A percentile compares a stretch with the other conserved stretches of the same genome.
phyloP scores from a whole-genome alignment of 1,139 yeast species.

The Sugiyamaella novakii region DNA sequence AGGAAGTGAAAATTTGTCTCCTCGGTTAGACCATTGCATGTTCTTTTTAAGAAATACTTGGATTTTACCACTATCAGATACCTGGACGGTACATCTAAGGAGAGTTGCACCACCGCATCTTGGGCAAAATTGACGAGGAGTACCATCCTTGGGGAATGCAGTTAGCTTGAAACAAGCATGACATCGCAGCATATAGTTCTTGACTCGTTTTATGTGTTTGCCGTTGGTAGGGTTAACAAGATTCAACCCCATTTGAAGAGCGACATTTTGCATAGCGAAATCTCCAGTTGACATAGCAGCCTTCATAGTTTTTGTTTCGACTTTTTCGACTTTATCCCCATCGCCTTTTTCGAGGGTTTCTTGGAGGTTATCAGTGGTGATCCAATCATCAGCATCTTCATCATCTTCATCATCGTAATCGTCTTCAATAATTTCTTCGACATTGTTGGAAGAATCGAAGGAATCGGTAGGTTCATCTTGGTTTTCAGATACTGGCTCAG shows the following conservation, averaged over 20 bases:
- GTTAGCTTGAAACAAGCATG: conserved; percentile 91
- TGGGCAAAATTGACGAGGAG: conserved; percentile 89
- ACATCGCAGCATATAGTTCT: conserved; percentile 93
- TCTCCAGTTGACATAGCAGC: conserved; percentile 94
- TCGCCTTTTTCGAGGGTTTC: conserved; percentile 69
- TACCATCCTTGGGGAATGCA: conserved; percentile 75
- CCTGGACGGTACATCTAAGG: conserved; percentile 85
- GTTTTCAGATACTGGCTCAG: conserved; percentile 24
- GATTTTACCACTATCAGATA: conserved; percentile 76
- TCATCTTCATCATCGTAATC: conserved; percentile 65
- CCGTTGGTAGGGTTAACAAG: conserved; percentile 87
- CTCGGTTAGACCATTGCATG: conserved; percentile 93
- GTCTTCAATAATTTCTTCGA: conserved; percentile 53
- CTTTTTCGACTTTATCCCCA: conserved; percentile 45
- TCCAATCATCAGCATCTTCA: conserved; percentile 91
- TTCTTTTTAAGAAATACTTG: conserved; percentile 90
- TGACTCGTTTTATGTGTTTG: conserved; percentile 75
- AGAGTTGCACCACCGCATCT: conserved; percentile 93
- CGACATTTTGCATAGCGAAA: conserved; percentile 95
- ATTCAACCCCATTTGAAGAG: conserved; percentile 85
- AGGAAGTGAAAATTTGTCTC: conserved; percentile 75
- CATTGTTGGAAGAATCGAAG: conserved; percentile 18
- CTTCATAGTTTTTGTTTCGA: conserved; percentile 42
- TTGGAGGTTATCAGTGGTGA: conserved; percentile 79
- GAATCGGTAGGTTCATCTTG: conserved; percentile 28